These are phyloP conservation scores for Neoascochyta sp. DNA, from an alignment of 2,329 filamentous ascomycete genomes.

Conservation along the genomic window DNA sequence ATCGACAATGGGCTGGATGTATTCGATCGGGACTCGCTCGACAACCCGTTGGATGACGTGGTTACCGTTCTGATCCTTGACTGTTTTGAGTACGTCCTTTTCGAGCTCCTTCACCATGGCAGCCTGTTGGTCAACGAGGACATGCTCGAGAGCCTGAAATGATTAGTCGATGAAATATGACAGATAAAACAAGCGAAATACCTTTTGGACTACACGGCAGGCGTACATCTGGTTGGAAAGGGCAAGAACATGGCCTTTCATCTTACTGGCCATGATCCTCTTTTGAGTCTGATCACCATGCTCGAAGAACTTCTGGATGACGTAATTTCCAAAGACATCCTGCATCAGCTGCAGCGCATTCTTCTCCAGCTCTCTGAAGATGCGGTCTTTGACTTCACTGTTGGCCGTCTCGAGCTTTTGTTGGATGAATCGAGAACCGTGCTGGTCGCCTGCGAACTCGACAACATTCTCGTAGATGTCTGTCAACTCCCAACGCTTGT, in stretches of 20 bases:
- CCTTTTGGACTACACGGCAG: slow-evolving; percentile 94
- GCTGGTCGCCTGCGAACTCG: slow-evolving; percentile 93
- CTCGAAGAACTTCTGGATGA: slow-evolving; percentile 96
- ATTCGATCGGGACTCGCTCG: slow-evolving; percentile 69
- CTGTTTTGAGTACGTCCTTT: slow-evolving; percentile 68
- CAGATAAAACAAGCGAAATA: slow-evolving; percentile 33
- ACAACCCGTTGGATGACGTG: slow-evolving; percentile 96
- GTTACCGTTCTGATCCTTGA: slow-evolving; percentile 88
- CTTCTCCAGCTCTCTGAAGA: slow-evolving; percentile 81
- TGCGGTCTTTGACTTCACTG: slow-evolving; percentile 88
- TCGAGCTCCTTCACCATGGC: slow-evolving; percentile 80
- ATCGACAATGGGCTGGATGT: slow-evolving; percentile 81
- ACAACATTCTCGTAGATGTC: slow-evolving; percentile 85
- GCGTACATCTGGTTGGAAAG: slow-evolving; percentile 88
- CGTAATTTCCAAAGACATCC: slow-evolving; percentile 96
- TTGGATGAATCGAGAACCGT: slow-evolving; percentile 94
- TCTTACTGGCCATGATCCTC: slow-evolving; percentile 75
- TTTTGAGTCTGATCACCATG: slow-evolving; percentile 94
- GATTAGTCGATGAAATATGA: slow-evolving; percentile 14
- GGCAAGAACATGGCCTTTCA: slow-evolving; percentile 78
- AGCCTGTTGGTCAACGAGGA: slow-evolving; percentile 87
- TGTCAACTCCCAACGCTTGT: slow-evolving; percentile 74
- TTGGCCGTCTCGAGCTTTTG: slow-evolving; percentile 87
- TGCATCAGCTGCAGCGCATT: slow-evolving; percentile 89
- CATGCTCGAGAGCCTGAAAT: slow-evolving; percentile 74